Conservation (phyloP, 305 asterid genomes). For the Lippia alba region DNA sequence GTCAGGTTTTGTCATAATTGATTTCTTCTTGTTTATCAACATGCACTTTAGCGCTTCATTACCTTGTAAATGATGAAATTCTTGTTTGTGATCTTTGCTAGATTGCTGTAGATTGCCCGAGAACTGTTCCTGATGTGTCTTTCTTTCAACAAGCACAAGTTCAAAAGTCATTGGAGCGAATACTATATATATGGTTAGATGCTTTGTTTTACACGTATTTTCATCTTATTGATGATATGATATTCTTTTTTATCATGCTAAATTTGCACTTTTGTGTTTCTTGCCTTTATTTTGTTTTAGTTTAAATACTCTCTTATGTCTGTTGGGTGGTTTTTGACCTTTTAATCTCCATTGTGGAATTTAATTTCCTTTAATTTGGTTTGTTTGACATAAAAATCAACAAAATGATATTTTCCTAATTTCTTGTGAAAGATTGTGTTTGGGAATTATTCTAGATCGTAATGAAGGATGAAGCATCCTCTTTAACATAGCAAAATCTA, state of each 20-base stretch:
- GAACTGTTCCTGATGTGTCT: constrained; percentile 92
- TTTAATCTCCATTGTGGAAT: too few relatives aligned
- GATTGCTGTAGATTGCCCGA: constrained; percentile 97
- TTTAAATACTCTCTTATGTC: too few relatives aligned
- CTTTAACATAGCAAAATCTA: too few relatives aligned
- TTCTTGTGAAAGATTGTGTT: too few relatives aligned
- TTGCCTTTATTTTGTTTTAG: too few relatives aligned
- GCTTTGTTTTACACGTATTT: constrained; percentile 6
- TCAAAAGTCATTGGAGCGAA: constrained; percentile 91
- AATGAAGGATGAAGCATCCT: neutral
- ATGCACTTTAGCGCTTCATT: constrained; percentile 3
- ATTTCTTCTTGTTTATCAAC: constrained; percentile 30
- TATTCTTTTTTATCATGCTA: neutral
- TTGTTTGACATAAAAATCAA: too few relatives aligned
- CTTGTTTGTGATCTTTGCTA: constrained; percentile 35
- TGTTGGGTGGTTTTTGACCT: too few relatives aligned
- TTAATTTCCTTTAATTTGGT: too few relatives aligned
- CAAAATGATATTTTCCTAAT: too few relatives aligned
- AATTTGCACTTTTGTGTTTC: too few relatives aligned
- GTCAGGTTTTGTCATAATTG: constrained; percentile 64
- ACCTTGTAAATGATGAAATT: constrained; percentile 31
- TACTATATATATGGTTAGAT: constrained; percentile 83
- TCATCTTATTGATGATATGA: neutral
- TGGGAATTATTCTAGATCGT: too few relatives aligned
- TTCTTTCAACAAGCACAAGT: constrained; percentile 89